phyloP scores from a whole-genome alignment of 345 rosid species.

The Aethionema arabicum region DNA sequence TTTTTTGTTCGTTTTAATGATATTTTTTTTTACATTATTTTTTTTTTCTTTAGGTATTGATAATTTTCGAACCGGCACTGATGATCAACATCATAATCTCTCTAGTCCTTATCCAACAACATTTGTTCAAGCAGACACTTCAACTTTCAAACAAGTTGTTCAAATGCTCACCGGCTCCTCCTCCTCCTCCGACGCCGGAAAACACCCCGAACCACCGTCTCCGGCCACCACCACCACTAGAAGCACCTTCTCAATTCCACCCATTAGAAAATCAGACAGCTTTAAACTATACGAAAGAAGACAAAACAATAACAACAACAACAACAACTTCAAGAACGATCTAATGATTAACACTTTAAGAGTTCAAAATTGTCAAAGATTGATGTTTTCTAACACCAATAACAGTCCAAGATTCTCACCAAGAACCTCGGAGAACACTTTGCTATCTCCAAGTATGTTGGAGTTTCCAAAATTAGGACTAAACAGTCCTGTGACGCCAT shows the following conservation, averaged over 20 bases:
- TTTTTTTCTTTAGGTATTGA: too few species aligned
- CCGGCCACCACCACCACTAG: conserved; percentile 28
- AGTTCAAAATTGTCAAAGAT: conserved; percentile 37
- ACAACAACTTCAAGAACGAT: conserved; percentile 51
- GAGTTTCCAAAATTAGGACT: conserved; percentile 87
- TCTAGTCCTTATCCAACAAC: conserved; percentile 94
- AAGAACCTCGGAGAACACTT: conserved; percentile 41
- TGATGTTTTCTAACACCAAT: conserved; percentile 26
- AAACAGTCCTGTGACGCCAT: conserved; percentile 84
- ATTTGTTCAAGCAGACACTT: conserved; percentile 84
- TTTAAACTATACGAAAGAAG: conserved; percentile 95
- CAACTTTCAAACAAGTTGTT: conserved; percentile 85
- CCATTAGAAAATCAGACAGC: conserved; percentile 52
- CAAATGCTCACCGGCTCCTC: conserved; percentile 89
- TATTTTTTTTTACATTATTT: too few species aligned
- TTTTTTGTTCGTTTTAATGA: too few species aligned
- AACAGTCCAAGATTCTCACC: conserved; percentile 56
- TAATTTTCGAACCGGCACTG: too few species aligned
- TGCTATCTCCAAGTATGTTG: conserved; percentile 88
- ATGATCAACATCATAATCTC: conserved; percentile 45
- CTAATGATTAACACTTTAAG: conserved; percentile 86
- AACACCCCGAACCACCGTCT: conserved; percentile 54
- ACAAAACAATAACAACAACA: conserved; percentile 47
- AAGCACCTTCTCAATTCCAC: conserved; percentile 55
- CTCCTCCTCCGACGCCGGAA: conserved; percentile 51